Percentiles rank a stretch among this genome's conserved stretches.
Evolutionary conservation across 176 grass and related monocot species (phyloP).

Genomic region (Saccharum spontaneum): DNA sequence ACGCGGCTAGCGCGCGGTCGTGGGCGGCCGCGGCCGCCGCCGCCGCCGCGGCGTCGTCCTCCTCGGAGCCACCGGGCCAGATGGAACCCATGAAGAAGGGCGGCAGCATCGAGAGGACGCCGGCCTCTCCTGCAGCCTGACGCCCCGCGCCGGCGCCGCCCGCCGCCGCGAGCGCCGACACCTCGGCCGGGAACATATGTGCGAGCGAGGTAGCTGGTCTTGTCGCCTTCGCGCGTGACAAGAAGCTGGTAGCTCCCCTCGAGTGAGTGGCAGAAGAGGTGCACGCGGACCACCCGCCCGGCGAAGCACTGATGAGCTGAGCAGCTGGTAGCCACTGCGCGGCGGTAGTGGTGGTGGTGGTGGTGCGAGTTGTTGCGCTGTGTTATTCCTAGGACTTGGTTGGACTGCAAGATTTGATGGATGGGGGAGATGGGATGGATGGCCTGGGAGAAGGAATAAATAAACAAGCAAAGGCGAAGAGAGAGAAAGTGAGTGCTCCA

Average conservation of each 20-base stretch:
- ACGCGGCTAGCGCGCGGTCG: constrained; percentile 73
- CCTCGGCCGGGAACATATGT: constrained; percentile 49
- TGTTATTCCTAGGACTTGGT: constrained; percentile 43
- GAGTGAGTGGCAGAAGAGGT: not conserved
- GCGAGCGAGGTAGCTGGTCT: not conserved
- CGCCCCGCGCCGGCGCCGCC: constrained; percentile 5
- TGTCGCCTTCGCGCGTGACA: not conserved
- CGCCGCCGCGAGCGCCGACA: constrained; percentile 5
- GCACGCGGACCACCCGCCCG: not conserved
- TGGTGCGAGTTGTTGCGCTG: constrained; percentile 17
- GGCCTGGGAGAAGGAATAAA: constrained; percentile 26
- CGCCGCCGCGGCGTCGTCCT: constrained; percentile 35
- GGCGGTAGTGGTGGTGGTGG: not conserved
- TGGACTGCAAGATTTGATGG: constrained; percentile 27
- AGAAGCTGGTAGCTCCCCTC: not conserved
- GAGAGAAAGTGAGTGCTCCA: constrained; percentile 11
- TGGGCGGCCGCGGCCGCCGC: constrained; percentile 11
- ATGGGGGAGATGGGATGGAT: constrained; percentile 17
- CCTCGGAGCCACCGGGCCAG: constrained; percentile 28
- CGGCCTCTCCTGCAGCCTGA: constrained; percentile 26
- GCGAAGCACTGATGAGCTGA: not conserved
- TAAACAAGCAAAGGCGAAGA: constrained; percentile 26
- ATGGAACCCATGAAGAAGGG: constrained; percentile 57
- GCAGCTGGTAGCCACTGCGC: not conserved
- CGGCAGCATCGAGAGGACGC: constrained; percentile 38